A percentile compares a stretch with the other conserved stretches of the same genome.
Evolutionary conservation across 75 land plant species (phyloP).

Genomic region (Pseudotsuga menziesii): DNA sequence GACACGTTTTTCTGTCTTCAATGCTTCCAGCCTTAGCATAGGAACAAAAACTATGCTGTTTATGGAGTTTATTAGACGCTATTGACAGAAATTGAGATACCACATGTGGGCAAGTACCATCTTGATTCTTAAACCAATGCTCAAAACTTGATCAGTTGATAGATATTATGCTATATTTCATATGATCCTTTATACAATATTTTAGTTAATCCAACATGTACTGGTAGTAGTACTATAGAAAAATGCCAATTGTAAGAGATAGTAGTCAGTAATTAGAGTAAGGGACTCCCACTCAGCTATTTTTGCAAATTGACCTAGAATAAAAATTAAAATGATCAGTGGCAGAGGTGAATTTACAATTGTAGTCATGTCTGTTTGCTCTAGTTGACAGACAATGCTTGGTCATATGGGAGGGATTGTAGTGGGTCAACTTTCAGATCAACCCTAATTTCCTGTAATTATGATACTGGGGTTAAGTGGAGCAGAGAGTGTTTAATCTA

Average conservation of each 20-base stretch:
- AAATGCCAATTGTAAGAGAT: not conserved
- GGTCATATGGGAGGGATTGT: too few species aligned
- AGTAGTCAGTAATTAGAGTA: not conserved
- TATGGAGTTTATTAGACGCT: too few species aligned
- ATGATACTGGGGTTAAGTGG: too few species aligned
- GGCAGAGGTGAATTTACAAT: not conserved
- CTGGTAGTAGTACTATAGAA: not conserved
- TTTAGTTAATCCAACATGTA: too few species aligned
- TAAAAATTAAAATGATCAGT: too few species aligned
- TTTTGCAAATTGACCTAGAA: too few species aligned
- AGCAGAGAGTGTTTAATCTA: too few species aligned
- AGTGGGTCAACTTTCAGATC: too few species aligned
- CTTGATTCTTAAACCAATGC: too few species aligned
- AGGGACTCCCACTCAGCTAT: not conserved
- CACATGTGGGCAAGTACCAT: not conserved
- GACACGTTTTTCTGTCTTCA: not conserved
- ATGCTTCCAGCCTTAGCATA: not conserved
- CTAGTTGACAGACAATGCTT: too few species aligned
- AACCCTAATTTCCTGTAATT: too few species aligned
- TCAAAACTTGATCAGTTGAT: not conserved
- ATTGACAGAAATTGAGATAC: not conserved
- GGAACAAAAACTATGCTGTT: not conserved
- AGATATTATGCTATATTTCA: not conserved
- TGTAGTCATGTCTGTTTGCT: too few species aligned
- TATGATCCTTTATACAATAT: not conserved